phyloP scores from a whole-genome alignment of 805 yeast genomes.

The Sugiyamaella chiloensis region DNA sequence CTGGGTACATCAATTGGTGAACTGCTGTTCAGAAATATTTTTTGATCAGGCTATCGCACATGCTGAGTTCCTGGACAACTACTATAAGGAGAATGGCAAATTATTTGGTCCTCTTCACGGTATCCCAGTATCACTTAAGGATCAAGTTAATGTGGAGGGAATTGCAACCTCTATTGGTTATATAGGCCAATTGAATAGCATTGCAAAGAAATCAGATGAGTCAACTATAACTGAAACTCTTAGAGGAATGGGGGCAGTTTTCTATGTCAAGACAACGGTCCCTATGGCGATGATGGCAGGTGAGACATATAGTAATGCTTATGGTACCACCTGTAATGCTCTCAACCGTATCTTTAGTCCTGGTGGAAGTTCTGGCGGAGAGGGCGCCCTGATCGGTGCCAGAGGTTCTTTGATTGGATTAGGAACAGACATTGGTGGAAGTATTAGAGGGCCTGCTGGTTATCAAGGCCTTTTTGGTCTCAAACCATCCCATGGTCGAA shows the following conservation, averaged over 20 bases:
- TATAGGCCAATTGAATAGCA: constrained; percentile 30
- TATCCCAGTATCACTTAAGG: constrained; percentile 60
- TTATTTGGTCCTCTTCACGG: constrained; percentile 64
- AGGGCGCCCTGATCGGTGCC: constrained; percentile 46
- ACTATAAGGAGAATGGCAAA: constrained; percentile 44
- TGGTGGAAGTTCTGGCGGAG: constrained; percentile 61
- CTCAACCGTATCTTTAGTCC: constrained; percentile 42
- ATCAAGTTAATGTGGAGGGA: constrained; percentile 47
- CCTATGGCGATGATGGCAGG: constrained; percentile 52
- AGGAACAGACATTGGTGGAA: constrained; percentile 56
- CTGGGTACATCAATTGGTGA: constrained; percentile 53
- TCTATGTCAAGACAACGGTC: constrained; percentile 52
- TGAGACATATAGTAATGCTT: constrained; percentile 44
- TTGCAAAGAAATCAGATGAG: constrained; percentile 31
- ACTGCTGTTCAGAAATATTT: constrained; percentile 47
- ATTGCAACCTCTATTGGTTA: constrained; percentile 48
- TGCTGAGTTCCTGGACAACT: constrained; percentile 55
- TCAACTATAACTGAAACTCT: constrained; percentile 14
- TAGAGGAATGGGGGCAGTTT: constrained; percentile 46
- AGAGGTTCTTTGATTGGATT: constrained; percentile 50
- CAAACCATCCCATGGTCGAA: constrained; percentile 15
- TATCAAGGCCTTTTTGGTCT: constrained; percentile 35
- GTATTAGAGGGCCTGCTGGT: constrained; percentile 49
- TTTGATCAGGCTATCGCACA: constrained; percentile 54
- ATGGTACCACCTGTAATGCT: constrained; percentile 48